Conservation (phyloP, 225 moss, liverwort and hornwort species). For the Takakia lepidozioides region DNA sequence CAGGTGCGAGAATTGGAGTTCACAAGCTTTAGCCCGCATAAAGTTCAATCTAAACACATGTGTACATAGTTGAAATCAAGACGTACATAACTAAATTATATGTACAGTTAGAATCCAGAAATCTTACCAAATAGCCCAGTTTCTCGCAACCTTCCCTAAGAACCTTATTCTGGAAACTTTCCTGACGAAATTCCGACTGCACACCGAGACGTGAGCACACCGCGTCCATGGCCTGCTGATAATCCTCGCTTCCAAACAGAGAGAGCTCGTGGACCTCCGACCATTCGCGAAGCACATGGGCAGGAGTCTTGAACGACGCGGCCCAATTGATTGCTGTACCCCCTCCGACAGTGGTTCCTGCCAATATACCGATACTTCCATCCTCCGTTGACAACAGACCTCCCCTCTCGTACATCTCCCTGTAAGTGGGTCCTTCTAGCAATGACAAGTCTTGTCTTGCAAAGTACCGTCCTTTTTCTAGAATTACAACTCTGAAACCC, state of each 20-base stretch:
- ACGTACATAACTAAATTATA: no score
- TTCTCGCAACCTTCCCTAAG: slow-evolving; percentile 50
- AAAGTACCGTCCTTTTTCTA: slow-evolving; percentile 74
- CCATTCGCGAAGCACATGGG: slow-evolving; percentile 55
- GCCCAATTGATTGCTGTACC: slow-evolving; percentile 81
- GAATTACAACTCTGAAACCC: slow-evolving; percentile 64
- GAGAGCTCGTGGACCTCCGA: slow-evolving; percentile 23
- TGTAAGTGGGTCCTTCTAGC: slow-evolving; percentile 43
- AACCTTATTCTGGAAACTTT: slow-evolving; percentile 57
- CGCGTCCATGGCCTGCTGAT: slow-evolving; percentile 45
- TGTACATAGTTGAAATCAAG: no score
- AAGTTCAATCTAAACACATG: no score
- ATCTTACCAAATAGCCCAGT: slow-evolving; percentile 41
- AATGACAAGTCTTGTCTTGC: slow-evolving; percentile 38
- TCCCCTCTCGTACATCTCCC: slow-evolving; percentile 56
- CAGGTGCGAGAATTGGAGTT: no score
- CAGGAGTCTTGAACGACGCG: slow-evolving; percentile 53
- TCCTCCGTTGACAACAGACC: slow-evolving; percentile 45
- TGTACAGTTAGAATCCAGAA: no score
- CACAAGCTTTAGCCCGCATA: no score
- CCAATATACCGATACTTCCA: slow-evolving; percentile 41
- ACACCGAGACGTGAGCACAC: slow-evolving; percentile 52
- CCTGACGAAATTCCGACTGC: slow-evolving; percentile 12
- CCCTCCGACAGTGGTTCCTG: slow-evolving; percentile 75
- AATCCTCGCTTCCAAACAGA: slow-evolving; percentile 36